Evolutionary conservation across 352 stramenopile species (phyloP).

Genomic region (Hyaloperonospora arabidopsidis): DNA sequence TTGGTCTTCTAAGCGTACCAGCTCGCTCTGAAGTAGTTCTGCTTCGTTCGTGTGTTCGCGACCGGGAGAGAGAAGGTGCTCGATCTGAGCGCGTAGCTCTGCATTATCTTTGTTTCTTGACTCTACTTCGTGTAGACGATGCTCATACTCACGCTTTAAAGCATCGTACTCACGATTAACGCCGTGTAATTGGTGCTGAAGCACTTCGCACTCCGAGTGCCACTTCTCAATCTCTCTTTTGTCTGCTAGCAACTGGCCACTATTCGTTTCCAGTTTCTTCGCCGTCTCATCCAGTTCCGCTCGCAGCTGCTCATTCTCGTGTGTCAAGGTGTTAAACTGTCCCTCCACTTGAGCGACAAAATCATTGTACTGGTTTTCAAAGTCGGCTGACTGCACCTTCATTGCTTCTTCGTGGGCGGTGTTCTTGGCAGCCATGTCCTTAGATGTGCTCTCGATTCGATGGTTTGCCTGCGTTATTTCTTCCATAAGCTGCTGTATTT

Average conservation of each 20-base stretch:
- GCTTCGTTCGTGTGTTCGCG: slow-evolving; percentile 48
- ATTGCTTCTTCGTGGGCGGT: slow-evolving; percentile 37
- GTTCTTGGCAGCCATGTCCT: slow-evolving; percentile 43
- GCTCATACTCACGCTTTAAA: slow-evolving; percentile 47
- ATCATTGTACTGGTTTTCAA: slow-evolving; percentile 54
- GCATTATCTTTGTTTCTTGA: slow-evolving; percentile 41
- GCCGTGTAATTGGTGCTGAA: slow-evolving; percentile 33
- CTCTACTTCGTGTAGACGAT: slow-evolving; percentile 44
- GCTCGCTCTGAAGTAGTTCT: slow-evolving; percentile 45
- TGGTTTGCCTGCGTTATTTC: slow-evolving; percentile 30
- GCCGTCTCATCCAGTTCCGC: slow-evolving; percentile 37
- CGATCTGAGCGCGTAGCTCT: slow-evolving; percentile 44
- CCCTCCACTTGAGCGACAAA: slow-evolving; percentile 44
- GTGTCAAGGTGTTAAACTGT: slow-evolving; percentile 39
- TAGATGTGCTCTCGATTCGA: slow-evolving; percentile 38
- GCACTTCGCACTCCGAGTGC: slow-evolving; percentile 39
- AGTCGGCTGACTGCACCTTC: slow-evolving; percentile 38
- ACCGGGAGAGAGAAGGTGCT: slow-evolving; percentile 44
- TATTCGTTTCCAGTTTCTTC: slow-evolving; percentile 32
- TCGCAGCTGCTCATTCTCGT: slow-evolving; percentile 52
- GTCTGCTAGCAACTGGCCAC: slow-evolving; percentile 20
- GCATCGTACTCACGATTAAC: slow-evolving; percentile 35
- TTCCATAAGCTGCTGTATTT: slow-evolving; percentile 35
- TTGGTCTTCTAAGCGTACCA: slow-evolving; percentile 52
- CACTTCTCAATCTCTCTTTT: slow-evolving; percentile 44